Conservation (phyloP, 73 alveolate species). For the Paramecium sonneborni region DNA sequence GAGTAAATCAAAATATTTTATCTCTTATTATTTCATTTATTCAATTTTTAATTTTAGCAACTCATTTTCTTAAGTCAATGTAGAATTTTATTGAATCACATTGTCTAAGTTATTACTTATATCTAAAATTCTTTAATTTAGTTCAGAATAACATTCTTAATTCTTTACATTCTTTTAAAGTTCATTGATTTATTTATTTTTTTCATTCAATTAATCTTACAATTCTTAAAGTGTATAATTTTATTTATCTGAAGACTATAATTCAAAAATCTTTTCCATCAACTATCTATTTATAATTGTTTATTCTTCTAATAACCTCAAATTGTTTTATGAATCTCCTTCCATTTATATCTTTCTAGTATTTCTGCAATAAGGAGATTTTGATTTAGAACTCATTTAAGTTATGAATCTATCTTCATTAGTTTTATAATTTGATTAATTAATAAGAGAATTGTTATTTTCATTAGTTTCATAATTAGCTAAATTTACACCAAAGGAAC, state of each 20-base stretch:
- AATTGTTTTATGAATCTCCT: neutral
- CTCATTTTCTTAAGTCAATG: neutral
- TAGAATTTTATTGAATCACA: neutral
- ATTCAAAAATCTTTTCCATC: slow-evolving; percentile 21
- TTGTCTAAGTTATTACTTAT: neutral
- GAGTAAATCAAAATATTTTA: neutral
- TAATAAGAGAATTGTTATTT: neutral
- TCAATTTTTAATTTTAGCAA: neutral
- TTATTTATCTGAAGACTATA: neutral
- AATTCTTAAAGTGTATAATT: neutral
- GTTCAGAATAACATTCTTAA: neutral
- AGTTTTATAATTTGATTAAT: slow-evolving; percentile 1
- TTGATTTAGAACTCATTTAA: slow-evolving; percentile 17
- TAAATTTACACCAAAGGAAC: neutral
- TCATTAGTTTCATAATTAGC: neutral
- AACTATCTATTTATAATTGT: neutral
- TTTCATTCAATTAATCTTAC: neutral
- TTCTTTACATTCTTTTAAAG: neutral
- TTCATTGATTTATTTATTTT: neutral
- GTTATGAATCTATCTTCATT: slow-evolving; percentile 15
- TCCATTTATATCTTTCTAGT: neutral
- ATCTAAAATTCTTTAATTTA: neutral
- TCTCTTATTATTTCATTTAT: neutral
- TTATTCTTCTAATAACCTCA: neutral
- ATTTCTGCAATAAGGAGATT: slow-evolving; percentile 26